Base-by-base conservation (phyloP, 192 early-diverging fungal species). In the Coemansia sp. region DNA sequence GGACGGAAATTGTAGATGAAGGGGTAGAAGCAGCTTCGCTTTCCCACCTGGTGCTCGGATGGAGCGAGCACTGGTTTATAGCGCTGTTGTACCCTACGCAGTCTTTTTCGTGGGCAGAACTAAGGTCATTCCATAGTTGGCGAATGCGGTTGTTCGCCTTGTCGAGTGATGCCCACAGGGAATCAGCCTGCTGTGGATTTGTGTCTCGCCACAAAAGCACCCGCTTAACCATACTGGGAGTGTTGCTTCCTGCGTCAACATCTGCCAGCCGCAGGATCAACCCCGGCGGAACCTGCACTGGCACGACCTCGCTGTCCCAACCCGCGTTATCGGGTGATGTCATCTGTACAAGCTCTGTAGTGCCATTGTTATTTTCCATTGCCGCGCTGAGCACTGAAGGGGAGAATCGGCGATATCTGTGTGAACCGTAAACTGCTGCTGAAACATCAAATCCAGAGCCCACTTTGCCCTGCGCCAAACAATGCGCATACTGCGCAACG, bases 401-500 rank as follows among this genome's bases (percentile, higher is more conserved):
- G 10, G 83, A 82, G 62, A 99, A 99, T 24, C 96, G 81, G 25
- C 80, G 78, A 65, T 99, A 98, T 1, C 84, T 69, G 64, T 98
- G 96, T 41, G 87, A 90, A 14, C 97, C 97, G 73, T 87, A 96
- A 0, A 95, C 90, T 2, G 97, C 97, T 4, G 91, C 83, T 0
- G 90, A 90, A 19, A 99, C 93, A 71, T 99, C 97, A 67, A 99
- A 99, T 12, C 97, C 97, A 49, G 87, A 89, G 2, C 97, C 97
- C 48, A 99, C 88, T 69, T 99, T 99, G 52, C 97, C 97, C 65
- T 99, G 97, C n/a, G 97, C 96, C 24, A 94, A 72, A 65, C 97
- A 97, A 82, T 99, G 97, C 14, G 88, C 85, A 61, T 90, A 87
- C 78, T 99, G 97, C 0, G 97, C 90, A 3, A 89, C 57, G 61